These are phyloP conservation scores for Fusarium nygamai DNA, from an alignment of 2,329 filamentous ascomycete species.

Conservation along the genomic window DNA sequence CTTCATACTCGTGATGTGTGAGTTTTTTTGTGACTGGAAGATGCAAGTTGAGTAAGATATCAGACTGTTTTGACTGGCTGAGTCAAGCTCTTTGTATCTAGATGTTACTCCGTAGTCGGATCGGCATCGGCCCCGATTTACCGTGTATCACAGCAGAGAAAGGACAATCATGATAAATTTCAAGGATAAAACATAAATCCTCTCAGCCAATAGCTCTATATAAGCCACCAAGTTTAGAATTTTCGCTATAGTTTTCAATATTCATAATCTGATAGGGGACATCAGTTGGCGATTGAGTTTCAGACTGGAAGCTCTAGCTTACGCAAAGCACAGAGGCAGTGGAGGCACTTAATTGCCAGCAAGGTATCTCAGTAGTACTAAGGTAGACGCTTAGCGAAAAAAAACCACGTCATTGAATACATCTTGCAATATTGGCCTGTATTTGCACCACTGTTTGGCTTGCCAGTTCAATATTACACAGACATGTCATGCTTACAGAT, in stretches of 20 bases:
- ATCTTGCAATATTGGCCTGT: neutral
- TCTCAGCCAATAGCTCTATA: neutral
- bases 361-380: neutral
- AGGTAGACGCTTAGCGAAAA: constrained; percentile 24
- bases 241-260: neutral
- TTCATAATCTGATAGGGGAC: neutral
- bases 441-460: neutral
- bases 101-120: constrained; percentile 22
- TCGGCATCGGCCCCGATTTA: constrained; percentile 32
- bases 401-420: constrained; percentile 23
- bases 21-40: neutral
- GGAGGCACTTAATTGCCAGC: constrained; percentile 10
- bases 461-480: neutral
- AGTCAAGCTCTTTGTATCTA: constrained; percentile 18
- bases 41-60: constrained; percentile 2
- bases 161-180: neutral
- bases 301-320: neutral
- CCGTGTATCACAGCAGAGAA: constrained; percentile 6
- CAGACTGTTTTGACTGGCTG: neutral
- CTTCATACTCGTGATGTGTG: constrained; percentile 31
- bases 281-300: neutral
- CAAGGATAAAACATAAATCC: neutral
- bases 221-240: neutral
- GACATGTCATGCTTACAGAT: neutral
- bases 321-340: neutral